Percentiles rank a stretch among this genome's conserved stretches.
phyloP scores from a whole-genome alignment of 2,329 filamentous ascomycete species.

The Ceratocystis cacaofunesta region DNA sequence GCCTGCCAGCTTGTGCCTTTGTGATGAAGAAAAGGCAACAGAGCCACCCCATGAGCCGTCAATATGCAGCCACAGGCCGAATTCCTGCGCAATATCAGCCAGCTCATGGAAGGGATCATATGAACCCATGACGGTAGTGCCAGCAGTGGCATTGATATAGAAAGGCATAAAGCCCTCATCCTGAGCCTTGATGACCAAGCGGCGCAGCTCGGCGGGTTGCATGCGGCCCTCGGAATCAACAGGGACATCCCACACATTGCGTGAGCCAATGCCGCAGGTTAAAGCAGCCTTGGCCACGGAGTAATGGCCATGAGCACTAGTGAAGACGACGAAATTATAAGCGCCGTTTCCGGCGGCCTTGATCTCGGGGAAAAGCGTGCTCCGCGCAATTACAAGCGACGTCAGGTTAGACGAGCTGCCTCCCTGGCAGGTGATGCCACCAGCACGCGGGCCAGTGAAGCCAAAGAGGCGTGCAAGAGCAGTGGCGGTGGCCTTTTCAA shows the following conservation, averaged over 20 bases:
- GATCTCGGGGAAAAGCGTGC: slow-evolving; percentile 65
- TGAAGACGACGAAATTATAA: slow-evolving; percentile 67
- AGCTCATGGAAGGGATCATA: slow-evolving; percentile 69
- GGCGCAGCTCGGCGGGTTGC: slow-evolving; percentile 48
- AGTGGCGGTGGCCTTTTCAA: slow-evolving; percentile 70
- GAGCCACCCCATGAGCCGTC: slow-evolving; percentile 85
- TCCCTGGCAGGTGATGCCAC: slow-evolving; percentile 67
- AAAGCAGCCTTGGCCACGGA: slow-evolving; percentile 90
- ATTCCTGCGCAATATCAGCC: slow-evolving; percentile 50
- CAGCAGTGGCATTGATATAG: slow-evolving; percentile 90
- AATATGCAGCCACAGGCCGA: slow-evolving; percentile 80
- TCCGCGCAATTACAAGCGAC: slow-evolving; percentile 74
- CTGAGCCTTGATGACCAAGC: slow-evolving; percentile 46
- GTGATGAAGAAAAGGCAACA: slow-evolving; percentile 58
- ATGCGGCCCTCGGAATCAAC: slow-evolving; percentile 62
- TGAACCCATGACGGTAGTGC: slow-evolving; percentile 81
- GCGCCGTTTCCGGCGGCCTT: slow-evolving; percentile 56
- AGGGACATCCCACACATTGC: slow-evolving; percentile 56
- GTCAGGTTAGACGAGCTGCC: slow-evolving; percentile 75
- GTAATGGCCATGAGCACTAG: slow-evolving; percentile 82
- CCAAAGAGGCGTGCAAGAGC: slow-evolving; percentile 65
- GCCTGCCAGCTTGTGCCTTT: slow-evolving; percentile 51
- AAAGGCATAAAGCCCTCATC: slow-evolving; percentile 63
- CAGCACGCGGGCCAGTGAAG: slow-evolving; percentile 51
- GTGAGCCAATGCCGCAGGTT: slow-evolving; percentile 67